Conservation (phyloP, 2,329 filamentous ascomycete genomes). For the Cordyceps militaris region DNA sequence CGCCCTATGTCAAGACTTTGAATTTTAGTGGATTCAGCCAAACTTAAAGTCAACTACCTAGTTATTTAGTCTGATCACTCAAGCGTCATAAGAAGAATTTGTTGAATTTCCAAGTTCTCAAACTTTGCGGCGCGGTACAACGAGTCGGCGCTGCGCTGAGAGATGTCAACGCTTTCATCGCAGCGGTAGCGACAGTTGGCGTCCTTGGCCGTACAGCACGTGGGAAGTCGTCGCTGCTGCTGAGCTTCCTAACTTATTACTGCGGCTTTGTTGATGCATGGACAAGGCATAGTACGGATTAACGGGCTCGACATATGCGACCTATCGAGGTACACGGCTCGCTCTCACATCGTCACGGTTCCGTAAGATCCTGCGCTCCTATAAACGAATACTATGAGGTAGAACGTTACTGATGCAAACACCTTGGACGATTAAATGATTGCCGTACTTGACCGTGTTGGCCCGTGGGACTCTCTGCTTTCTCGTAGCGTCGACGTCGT, state of each 20-base stretch:
- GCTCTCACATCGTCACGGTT: conserved; percentile 28
- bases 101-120: conserved; percentile 17
- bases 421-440: conserved; percentile 15
- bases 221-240: conserved; percentile 41
- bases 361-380: conserved; percentile 14
- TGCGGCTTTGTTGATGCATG: conserved; percentile 37
- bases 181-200: conserved; percentile 37
- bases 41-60: too few relatives aligned
- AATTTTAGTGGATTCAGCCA: too few relatives aligned
- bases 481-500: not conserved
- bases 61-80: too few relatives aligned
- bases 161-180: conserved; percentile 36
- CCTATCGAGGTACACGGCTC: conserved; percentile 33
- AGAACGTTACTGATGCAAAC: conserved; percentile 10
- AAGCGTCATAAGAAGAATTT: too few relatives aligned
- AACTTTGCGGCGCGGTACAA: conserved; percentile 17
- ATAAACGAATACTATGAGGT: conserved; percentile 13
- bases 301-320: conserved; percentile 35
- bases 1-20: too few relatives aligned
- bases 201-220: conserved; percentile 44
- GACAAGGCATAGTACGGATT: conserved; percentile 32
- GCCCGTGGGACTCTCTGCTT: not conserved
- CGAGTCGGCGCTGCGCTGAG: conserved; percentile 28
- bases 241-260: too few relatives aligned
- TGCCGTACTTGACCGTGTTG: not conserved